Conservation (phyloP, 345 rosid species). For the Eucalyptus lansdowneana region DNA sequence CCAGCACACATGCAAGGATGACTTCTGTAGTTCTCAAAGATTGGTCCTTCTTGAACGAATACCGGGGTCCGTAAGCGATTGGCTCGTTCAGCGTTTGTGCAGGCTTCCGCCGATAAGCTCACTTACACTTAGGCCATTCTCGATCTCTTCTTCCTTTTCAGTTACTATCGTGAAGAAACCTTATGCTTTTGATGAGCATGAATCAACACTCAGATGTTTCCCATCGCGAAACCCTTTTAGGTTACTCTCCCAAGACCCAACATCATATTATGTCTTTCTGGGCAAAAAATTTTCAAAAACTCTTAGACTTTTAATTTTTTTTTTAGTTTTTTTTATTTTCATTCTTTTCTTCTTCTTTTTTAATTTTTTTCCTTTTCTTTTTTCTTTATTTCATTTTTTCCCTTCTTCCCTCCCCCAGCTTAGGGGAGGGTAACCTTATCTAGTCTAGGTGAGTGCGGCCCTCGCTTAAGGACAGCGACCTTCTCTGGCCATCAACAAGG, state of each 20-base stretch:
- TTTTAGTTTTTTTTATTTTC: too few species aligned
- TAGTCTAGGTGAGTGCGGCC: not conserved
- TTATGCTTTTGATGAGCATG: not conserved
- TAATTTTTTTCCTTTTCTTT: too few species aligned
- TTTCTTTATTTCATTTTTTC: too few species aligned
- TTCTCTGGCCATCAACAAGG: not conserved
- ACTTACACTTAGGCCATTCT: not conserved
- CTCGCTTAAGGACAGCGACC: not conserved
- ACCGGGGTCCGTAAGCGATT: not conserved
- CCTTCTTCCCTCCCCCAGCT: too few species aligned
- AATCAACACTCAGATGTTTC: not conserved
- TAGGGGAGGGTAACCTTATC: too few species aligned
- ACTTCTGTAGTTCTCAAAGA: not conserved
- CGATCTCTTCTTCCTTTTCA: not conserved
- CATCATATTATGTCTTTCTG: not conserved
- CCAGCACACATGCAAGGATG: not conserved
- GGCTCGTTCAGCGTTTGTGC: not conserved
- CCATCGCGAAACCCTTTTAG: not conserved
- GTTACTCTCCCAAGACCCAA: not conserved
- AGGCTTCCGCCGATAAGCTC: not conserved
- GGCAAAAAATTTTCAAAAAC: too few species aligned
- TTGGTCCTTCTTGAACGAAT: not conserved
- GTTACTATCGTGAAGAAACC: not conserved
- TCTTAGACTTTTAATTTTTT: too few species aligned
- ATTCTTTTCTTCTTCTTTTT: too few species aligned